A percentile compares a stretch with the other conserved stretches of the same genome.
These are phyloP conservation scores for Cocos nucifera DNA, from an alignment of 176 grass and related monocot species.

Conservation along the genomic window DNA sequence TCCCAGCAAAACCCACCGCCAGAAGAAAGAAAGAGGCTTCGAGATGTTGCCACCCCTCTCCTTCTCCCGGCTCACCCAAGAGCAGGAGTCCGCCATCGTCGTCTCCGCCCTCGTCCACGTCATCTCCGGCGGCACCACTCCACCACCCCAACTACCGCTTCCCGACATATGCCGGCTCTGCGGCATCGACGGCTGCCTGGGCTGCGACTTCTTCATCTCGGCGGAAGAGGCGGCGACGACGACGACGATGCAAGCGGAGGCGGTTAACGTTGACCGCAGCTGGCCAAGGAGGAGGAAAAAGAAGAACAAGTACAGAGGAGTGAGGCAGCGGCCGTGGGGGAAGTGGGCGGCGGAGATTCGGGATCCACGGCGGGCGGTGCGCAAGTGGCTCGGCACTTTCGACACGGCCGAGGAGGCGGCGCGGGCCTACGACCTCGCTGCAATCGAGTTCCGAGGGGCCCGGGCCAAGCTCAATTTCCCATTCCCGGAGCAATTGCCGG, in stretches of 20 bases:
- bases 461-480: constrained; percentile 74
- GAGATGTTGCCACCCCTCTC: too few species aligned
- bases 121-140: constrained; percentile 33
- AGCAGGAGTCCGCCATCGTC: constrained; percentile 65
- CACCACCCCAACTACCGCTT: not conserved
- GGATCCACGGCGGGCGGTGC: constrained; percentile 55
- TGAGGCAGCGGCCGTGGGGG: constrained; percentile 64
- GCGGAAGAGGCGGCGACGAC: not conserved
- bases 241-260: constrained; percentile 13
- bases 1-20: too few species aligned
- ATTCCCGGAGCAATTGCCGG: not conserved
- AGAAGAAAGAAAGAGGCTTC: too few species aligned
- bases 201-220: constrained; percentile 18
- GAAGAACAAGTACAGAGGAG: constrained; percentile 48
- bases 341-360: constrained; percentile 89
- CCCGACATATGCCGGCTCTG: constrained; percentile 26
- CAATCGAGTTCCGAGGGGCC: constrained; percentile 47
- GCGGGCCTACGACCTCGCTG: constrained; percentile 62
- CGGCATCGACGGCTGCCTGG: constrained; percentile 38
- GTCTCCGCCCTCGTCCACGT: constrained; percentile 66
- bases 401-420: constrained; percentile 69
- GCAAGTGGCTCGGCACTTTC: constrained; percentile 92
- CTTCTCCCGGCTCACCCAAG: not conserved
- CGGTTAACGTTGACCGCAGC: not conserved
- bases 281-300: constrained; percentile 30